Conservation (phyloP, 306 rosid species). For the Trifolium repens region DNA sequence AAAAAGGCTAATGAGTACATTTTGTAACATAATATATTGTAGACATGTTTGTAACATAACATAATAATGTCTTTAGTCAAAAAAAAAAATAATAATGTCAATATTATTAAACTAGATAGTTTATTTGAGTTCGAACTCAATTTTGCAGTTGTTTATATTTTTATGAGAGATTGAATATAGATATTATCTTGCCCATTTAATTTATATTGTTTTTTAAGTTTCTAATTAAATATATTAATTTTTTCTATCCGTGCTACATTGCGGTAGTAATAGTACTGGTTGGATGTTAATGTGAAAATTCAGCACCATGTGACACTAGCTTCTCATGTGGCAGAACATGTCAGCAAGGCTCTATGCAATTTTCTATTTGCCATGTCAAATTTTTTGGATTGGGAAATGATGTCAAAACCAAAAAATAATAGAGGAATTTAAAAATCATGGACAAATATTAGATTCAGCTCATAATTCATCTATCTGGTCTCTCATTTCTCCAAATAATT, state of each 20-base stretch:
- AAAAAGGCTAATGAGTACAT: no score
- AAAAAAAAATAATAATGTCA: no score
- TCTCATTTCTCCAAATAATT: not conserved
- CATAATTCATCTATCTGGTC: not conserved
- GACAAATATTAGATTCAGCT: not conserved
- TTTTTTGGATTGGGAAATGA: not conserved
- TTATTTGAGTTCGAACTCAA: no score
- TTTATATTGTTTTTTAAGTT: no score
- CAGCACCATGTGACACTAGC: not conserved
- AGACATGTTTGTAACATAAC: no score
- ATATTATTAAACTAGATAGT: no score
- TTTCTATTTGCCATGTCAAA: not conserved
- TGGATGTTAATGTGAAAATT: not conserved
- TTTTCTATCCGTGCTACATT: not conserved
- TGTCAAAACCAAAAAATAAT: not conserved
- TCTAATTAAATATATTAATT: no score
- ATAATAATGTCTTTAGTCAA: no score
- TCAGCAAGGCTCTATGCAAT: not conserved
- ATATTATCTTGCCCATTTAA: no score
- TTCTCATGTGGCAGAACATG: not conserved
- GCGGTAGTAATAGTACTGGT: not conserved
- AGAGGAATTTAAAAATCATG: not conserved
- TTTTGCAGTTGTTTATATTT: no score
- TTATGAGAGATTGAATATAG: no score
- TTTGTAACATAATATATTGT: no score